Conservation (phyloP, 2,329 filamentous ascomycete species). For the Thielaviopsis punctulata region DNA sequence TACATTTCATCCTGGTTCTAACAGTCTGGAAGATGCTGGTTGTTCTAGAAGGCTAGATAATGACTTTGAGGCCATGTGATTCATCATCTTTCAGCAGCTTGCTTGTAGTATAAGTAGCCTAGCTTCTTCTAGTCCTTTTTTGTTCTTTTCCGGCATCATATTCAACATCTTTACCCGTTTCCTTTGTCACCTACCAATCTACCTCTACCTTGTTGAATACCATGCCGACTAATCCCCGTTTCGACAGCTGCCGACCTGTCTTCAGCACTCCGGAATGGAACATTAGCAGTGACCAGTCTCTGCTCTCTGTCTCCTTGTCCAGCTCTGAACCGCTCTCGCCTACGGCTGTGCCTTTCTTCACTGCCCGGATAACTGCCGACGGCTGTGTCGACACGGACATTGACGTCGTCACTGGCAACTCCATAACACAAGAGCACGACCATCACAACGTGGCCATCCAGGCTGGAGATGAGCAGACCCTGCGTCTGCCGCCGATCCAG, state of each 20-base stretch:
- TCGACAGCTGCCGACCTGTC: background rate
- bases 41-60: background rate
- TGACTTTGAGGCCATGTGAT: too few species aligned
- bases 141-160: background rate
- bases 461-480: background rate
- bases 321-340: constrained; percentile 7
- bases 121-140: background rate
- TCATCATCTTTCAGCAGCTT: background rate
- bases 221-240: background rate
- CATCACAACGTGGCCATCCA: background rate
- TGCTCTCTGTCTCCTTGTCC: background rate
- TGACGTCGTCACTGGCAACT: background rate
- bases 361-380: background rate
- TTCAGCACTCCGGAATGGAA: background rate
- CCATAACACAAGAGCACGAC: background rate
- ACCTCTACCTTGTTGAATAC: background rate
- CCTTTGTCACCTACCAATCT: background rate
- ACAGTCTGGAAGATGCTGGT: background rate
- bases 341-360: constrained; percentile 2
- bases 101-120: background rate
- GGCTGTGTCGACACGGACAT: background rate
- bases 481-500: background rate
- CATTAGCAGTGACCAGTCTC: background rate
- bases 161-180: background rate
- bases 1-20: background rate